Conservation (phyloP, 1,139 yeast species). For the Suhomyces terraborum region DNA sequence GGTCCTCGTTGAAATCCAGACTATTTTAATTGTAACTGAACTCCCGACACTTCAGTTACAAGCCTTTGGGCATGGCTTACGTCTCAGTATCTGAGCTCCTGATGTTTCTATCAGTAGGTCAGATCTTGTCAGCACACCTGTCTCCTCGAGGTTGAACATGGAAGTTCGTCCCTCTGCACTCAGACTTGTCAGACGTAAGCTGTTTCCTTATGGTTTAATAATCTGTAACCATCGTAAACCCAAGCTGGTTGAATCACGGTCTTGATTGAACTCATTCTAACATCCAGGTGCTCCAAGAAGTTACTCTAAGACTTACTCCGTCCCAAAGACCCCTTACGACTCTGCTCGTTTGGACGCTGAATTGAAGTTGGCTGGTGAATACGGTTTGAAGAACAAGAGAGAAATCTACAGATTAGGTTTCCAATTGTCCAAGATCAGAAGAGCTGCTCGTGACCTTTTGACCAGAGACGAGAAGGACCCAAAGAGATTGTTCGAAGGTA, state of each 20-base stretch:
- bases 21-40: conserved; percentile 59
- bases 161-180: too few species aligned
- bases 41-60: conserved; percentile 86
- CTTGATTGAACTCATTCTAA: conserved; percentile 30
- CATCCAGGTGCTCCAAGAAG: conserved; percentile 92
- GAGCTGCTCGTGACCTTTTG: conserved; percentile 99
- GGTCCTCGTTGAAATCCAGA: conserved; percentile 57
- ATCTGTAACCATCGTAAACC: conserved; percentile 11
- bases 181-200: not conserved
- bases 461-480: conserved; percentile 99
- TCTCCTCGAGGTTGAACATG: too few species aligned
- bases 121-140: too few species aligned
- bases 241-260: conserved; percentile 5
- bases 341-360: conserved; percentile 99
- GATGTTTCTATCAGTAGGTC: too few species aligned
- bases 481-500: conserved; percentile 99
- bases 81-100: not conserved
- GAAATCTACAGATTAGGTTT: conserved; percentile 98
- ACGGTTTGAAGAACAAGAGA: conserved; percentile 99
- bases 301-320: conserved; percentile 98
- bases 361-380: conserved; percentile 99
- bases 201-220: conserved; percentile 8
- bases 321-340: conserved; percentile 99
- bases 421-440: conserved; percentile 99
- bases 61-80: conserved; percentile 14